Base-by-base conservation (phyloP, 2,329 filamentous ascomycete species). In the Fusarium sp. region DNA sequence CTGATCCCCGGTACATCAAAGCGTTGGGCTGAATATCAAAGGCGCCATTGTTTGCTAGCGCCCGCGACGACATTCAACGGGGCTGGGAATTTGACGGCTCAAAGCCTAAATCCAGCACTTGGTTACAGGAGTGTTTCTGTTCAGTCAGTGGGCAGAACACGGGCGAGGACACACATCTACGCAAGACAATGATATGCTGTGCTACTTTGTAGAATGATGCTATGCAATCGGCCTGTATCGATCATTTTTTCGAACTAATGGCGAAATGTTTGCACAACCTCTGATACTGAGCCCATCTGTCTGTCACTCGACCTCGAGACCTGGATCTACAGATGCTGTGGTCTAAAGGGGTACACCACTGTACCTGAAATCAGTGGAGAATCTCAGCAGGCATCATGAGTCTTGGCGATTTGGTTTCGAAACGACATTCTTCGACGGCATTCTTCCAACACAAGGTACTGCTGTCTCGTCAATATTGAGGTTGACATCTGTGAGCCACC, bases 11-110 rank as follows among this genome's bases (percentile, higher is more conserved):
- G 65, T 49, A 46, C 38, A 58, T 49, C 38, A 69, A 63, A 71
- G 57, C 57, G 55, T 62, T 62, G 49, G 44, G 49, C 50, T 54
- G 58, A 43, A 40, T 33, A 42, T 42, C 36, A 28, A 31, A 56
- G 48, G 58, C 57, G 48, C 61, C 50, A 69, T 58, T 55, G 45
- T 60, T 58, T 45, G 40, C 36, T 73, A 74, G 71, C 55, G 72
- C 57, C 71, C 46, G 42, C 55, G 40, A 33, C 55, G 40, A 33
- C 34, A 51, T 58, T 59, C 55, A 26, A 56, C 31, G 17, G 38
- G 38, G 31, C 26, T 39, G 42, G 53, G 52, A 63, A 45, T 60
- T 50, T 56, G 60, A 64, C 68, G 49, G n/a, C 39, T 39, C 36
- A 34, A 18, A 53, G 36, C 42, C 53, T 36, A 65, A 56, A 63